These are phyloP conservation scores for Aspergillus brunneoviolaceus DNA, from an alignment of 2,329 filamentous ascomycete species.

Conservation along the genomic window DNA sequence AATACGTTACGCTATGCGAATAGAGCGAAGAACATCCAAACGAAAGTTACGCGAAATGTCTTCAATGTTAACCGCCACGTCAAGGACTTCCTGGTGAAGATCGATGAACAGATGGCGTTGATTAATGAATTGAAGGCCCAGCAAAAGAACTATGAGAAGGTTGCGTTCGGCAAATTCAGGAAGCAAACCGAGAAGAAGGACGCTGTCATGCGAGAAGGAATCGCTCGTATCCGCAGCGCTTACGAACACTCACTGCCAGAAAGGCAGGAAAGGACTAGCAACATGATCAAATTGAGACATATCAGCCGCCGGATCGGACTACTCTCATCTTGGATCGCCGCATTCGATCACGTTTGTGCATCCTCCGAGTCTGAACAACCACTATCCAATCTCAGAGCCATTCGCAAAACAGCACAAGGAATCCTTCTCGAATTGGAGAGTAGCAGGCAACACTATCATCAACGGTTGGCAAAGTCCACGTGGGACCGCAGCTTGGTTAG, in stretches of 20 bases:
- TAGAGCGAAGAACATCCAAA: slow-evolving; percentile 98
- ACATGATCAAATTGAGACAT: slow-evolving; percentile 78
- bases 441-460: slow-evolving; percentile 86
- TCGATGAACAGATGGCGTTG: slow-evolving; percentile 95
- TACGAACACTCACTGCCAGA: slow-evolving; percentile 79
- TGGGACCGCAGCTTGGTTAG: slow-evolving; percentile 90
- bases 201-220: slow-evolving; percentile 70
- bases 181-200: slow-evolving; percentile 88
- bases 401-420: slow-evolving; percentile 85
- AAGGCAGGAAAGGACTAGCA: slow-evolving; percentile 72
- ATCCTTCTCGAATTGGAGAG: slow-evolving; percentile 86
- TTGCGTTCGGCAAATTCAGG: slow-evolving; percentile 82
- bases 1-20: slow-evolving; percentile 98
- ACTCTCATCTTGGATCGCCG: slow-evolving; percentile 88
- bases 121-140: slow-evolving; percentile 95
- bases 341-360: slow-evolving; percentile 81
- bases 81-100: slow-evolving; percentile 98
- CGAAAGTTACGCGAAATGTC: slow-evolving; percentile 97
- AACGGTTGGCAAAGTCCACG: slow-evolving; percentile 72
- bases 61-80: slow-evolving; percentile 99
- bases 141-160: slow-evolving; percentile 81
- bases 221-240: slow-evolving; percentile 74
- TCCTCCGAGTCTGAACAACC: slow-evolving; percentile 65
- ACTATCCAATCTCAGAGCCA: slow-evolving; percentile 66
- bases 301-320: slow-evolving; percentile 82